A percentile compares a stretch with the other conserved stretches of the same genome.
phyloP scores from a whole-genome alignment of 2,329 filamentous ascomycete genomes.

The Orbilia javanica region DNA sequence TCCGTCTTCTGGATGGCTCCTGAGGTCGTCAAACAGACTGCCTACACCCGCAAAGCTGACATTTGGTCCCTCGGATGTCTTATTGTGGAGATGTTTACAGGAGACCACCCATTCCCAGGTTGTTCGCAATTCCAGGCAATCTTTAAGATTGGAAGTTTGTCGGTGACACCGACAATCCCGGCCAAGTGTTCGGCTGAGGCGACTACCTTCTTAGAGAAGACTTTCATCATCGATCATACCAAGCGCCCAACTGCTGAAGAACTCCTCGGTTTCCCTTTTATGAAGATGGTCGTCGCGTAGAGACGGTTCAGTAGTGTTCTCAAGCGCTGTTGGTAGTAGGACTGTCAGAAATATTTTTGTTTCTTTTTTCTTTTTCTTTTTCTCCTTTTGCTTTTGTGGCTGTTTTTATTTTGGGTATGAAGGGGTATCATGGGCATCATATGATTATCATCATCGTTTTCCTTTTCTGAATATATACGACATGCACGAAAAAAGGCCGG shows the following conservation, averaged over 20 bases:
- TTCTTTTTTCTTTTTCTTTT: background rate
- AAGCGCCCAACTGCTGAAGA: slow-evolving; percentile 92
- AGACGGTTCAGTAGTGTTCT: background rate
- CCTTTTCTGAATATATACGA: background rate
- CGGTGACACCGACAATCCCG: slow-evolving; percentile 88
- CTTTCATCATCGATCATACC: slow-evolving; percentile 96
- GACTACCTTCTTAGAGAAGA: slow-evolving; percentile 83
- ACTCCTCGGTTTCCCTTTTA: slow-evolving; percentile 83
- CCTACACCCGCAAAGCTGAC: slow-evolving; percentile 97
- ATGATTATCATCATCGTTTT: slow-evolving; percentile 43
- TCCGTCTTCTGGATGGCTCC: slow-evolving; percentile 99
- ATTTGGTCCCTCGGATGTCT: slow-evolving; percentile 98
- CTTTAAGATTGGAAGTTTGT: slow-evolving; percentile 94
- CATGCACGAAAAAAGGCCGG: slow-evolving; percentile 1
- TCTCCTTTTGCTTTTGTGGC: background rate
- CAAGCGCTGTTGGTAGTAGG: background rate
- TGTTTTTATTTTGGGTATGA: slow-evolving; percentile 62
- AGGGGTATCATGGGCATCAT: slow-evolving; percentile 63
- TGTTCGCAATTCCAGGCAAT: slow-evolving; percentile 97
- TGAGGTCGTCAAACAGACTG: slow-evolving; percentile 97
- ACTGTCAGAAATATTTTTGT: background rate
- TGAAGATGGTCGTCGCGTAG: slow-evolving; percentile 73
- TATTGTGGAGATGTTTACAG: slow-evolving; percentile 99
- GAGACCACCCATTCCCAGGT: slow-evolving; percentile 94
- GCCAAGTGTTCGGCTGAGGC: slow-evolving; percentile 88